These are phyloP conservation scores for Kickxella alabastrina DNA, from an alignment of 192 early-diverging fungal genomes.

Conservation along the genomic window DNA sequence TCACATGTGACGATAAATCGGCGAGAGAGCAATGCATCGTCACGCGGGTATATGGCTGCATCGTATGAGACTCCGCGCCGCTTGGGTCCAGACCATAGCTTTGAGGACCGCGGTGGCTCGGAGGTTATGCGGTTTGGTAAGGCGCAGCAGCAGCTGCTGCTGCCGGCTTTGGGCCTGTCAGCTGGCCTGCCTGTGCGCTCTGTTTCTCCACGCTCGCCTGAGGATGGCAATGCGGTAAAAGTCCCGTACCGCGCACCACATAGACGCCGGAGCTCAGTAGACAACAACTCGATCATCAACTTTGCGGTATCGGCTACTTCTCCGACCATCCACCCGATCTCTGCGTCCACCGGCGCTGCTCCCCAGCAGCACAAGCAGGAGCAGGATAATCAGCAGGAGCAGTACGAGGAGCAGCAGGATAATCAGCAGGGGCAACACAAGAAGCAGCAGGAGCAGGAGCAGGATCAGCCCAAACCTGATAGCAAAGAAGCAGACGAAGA, in stretches of 20 bases:
- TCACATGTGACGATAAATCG: slow-evolving; percentile 46
- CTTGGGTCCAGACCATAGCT: slow-evolving; percentile 6
- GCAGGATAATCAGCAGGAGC: no score
- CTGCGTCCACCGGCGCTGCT: not conserved
- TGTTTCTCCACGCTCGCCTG: slow-evolving; percentile 17
- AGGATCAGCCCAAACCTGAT: not conserved
- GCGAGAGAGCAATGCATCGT: slow-evolving; percentile 39
- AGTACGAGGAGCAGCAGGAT: no score
- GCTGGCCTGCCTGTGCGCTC: not conserved
- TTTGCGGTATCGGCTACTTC: not conserved
- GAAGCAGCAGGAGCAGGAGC: not conserved
- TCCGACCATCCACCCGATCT: not conserved
- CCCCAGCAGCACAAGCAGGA: no score
- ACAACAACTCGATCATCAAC: slow-evolving; percentile 1
- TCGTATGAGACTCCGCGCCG: slow-evolving; percentile 31
- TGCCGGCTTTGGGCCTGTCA: not conserved
- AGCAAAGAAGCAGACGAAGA: slow-evolving; percentile 12
- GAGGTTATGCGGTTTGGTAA: not conserved
- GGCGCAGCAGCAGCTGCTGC: not conserved
- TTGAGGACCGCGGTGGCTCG: not conserved
- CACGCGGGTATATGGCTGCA: slow-evolving; percentile 10
- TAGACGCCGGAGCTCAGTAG: slow-evolving; percentile 33
- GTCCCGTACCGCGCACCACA: slow-evolving; percentile 43
- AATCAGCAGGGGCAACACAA: not conserved
- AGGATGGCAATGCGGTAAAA: not conserved